phyloP scores from a whole-genome alignment of 2,329 filamentous ascomycete species.

The Scorias spongiosa region DNA sequence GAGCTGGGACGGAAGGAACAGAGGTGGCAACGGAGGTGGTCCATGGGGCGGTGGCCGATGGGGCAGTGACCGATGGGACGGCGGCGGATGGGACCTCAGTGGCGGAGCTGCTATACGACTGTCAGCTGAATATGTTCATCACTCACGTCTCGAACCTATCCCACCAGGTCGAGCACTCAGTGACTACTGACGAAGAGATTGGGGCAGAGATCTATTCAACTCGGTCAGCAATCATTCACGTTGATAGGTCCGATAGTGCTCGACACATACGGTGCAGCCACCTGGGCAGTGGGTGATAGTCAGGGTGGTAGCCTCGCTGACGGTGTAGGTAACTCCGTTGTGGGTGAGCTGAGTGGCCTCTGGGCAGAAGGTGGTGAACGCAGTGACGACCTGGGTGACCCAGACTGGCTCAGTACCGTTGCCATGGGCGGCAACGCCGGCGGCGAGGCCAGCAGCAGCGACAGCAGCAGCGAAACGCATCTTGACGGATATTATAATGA shows the following conservation, averaged over 20 bases:
- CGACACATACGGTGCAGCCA: constrained; percentile 1
- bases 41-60: too few relatives aligned
- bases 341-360: constrained; percentile 12
- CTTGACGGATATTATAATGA: background rate
- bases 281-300: constrained; percentile 13
- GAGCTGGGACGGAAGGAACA: background rate
- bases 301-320: constrained; percentile 11
- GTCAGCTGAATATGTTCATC: background rate
- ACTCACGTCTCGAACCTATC: background rate
- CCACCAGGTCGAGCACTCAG: background rate
- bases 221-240: background rate
- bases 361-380: constrained; percentile 14
- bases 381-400: constrained; percentile 8
- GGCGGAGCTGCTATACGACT: background rate
- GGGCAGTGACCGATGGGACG: too few relatives aligned
- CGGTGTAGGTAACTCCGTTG: constrained; percentile 13
- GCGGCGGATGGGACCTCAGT: background rate
- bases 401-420: constrained; percentile 1
- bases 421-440: constrained; percentile 4
- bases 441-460: constrained; percentile 1
- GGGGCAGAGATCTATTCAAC: background rate
- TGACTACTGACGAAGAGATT: background rate
- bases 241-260: background rate
- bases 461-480: constrained; percentile 1
- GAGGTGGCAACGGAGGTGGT: background rate